Conservation (phyloP, 768 basidiomycete genomes). For the Mycena metata region DNA sequence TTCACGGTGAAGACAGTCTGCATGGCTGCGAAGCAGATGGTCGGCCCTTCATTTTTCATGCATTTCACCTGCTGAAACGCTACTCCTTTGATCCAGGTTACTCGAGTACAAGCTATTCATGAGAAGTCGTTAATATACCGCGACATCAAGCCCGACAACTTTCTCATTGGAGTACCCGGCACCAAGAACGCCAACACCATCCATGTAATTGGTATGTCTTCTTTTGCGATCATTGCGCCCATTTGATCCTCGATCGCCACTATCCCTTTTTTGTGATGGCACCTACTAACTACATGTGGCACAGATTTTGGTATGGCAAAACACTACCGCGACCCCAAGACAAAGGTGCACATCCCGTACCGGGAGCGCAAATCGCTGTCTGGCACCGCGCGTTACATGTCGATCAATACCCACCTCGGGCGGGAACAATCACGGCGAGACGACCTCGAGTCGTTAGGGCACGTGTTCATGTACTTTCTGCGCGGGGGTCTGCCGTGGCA, state of each 20-base stretch:
- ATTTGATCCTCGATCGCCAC: slow-evolving; percentile 25
- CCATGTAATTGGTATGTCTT: slow-evolving; percentile 84
- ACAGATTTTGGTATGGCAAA: slow-evolving; percentile 99
- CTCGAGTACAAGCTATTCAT: slow-evolving; percentile 96
- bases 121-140: slow-evolving; percentile 99
- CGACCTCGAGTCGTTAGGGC: slow-evolving; percentile 96
- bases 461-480: slow-evolving; percentile 99
- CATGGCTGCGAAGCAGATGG: slow-evolving; percentile 99
- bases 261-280: slow-evolving; percentile 9
- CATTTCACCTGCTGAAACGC: slow-evolving; percentile 38
- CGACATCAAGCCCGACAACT: slow-evolving; percentile 99
- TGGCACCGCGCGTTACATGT: slow-evolving; percentile 99
- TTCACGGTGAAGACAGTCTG: slow-evolving; percentile 98
- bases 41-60: slow-evolving; percentile 52
- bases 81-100: slow-evolving; percentile 68
- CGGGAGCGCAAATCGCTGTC: slow-evolving; percentile 97
- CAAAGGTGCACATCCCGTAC: slow-evolving; percentile 98
- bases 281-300: slow-evolving; percentile 19
- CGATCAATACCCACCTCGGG: slow-evolving; percentile 98
- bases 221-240: slow-evolving; percentile 1
- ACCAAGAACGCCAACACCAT: slow-evolving; percentile 92
- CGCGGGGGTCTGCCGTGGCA: slow-evolving; percentile 98
- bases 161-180: slow-evolving; percentile 93
- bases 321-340: slow-evolving; percentile 98
- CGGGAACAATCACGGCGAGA: slow-evolving; percentile 95